Conservation (phyloP, 345 rosid genomes). For the Citrus mangshanensis region DNA sequence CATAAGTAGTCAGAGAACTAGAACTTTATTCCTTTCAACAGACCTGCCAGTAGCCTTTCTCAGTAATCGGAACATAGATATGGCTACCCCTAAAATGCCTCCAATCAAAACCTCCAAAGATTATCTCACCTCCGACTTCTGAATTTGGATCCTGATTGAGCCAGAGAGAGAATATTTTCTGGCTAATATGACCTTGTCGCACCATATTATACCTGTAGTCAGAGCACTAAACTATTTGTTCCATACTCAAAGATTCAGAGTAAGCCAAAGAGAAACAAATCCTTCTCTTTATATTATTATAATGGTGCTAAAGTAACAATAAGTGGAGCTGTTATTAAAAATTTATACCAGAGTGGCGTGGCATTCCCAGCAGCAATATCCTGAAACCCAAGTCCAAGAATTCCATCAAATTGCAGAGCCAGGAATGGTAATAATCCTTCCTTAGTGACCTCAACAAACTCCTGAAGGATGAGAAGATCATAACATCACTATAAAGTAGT, state of each 20-base stretch:
- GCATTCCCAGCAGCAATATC: constrained; percentile 37
- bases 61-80: constrained; percentile 40
- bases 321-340: background rate
- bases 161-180: constrained; percentile 56
- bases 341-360: constrained; percentile 49
- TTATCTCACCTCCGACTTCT: constrained; percentile 41
- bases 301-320: background rate
- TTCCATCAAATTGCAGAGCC: constrained; percentile 43
- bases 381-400: constrained; percentile 49
- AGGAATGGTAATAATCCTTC: constrained; percentile 46
- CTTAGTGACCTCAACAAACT: constrained; percentile 48
- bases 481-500: constrained; percentile 6
- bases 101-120: constrained; percentile 57
- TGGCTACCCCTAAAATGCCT: constrained; percentile 54
- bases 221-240: background rate
- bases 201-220: constrained; percentile 49
- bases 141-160: constrained; percentile 38
- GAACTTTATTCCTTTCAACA: background rate
- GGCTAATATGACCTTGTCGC: constrained; percentile 43
- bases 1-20: background rate
- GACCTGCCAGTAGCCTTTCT: constrained; percentile 59
- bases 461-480: constrained; percentile 30
- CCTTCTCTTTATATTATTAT: background rate
- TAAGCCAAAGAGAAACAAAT: background rate
- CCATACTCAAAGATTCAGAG: background rate